Base-by-base conservation (phyloP, 371 early-diverging fungal species). In the Zancudomyces culisetae region DNA sequence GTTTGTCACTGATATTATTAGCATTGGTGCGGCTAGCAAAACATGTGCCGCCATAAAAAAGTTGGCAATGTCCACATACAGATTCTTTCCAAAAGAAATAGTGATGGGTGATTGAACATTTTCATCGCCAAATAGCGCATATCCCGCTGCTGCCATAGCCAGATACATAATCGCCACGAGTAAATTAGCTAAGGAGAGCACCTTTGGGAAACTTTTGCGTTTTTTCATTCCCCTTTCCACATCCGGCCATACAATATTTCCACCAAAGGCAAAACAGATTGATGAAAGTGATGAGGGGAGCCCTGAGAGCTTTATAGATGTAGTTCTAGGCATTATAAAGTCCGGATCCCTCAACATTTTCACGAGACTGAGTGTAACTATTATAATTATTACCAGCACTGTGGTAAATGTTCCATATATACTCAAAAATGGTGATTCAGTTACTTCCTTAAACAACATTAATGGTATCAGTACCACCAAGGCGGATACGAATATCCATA, bases 161-260 rank as follows among this genome's bases (percentile, higher is more conserved):
- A 85, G 53, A 60, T 92, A 90, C 62, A 92, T 71, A 29, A 63
- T 56, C 10, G 81, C 78, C 55, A 84, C 80, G 19, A 83, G 78
- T 28, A 67, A 57, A 48, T 81, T 76, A 35, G 87, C 84, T 40
- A 68, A 67, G 18, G 73, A 60, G 27, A 84, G 64, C 6, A 85
- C 80, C 61, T 66, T 72, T 59, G 76, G 70, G 79, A 87, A 92
- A 19, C 74, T 57, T 52, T 71, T 66, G 51, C 86, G 90, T 21
- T 75, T 59, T 55, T 73, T 71, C 88, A 92, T 86, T 20, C 85
- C 80, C 23, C 76, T 75, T 61, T 87, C 86, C 24, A 90, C 78
- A 56, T 85, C 82, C n/a, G 87, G 83, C 62, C 80, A 86, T 45
- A 85, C 75, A 21, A 80, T 74, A 58, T 84, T 86, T 42, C 85